A percentile compares a stretch with the other conserved stretches of the same genome.
These are phyloP conservation scores for Lotus japonicus DNA, from an alignment of 306 rosid genomes.

Conservation along the genomic window DNA sequence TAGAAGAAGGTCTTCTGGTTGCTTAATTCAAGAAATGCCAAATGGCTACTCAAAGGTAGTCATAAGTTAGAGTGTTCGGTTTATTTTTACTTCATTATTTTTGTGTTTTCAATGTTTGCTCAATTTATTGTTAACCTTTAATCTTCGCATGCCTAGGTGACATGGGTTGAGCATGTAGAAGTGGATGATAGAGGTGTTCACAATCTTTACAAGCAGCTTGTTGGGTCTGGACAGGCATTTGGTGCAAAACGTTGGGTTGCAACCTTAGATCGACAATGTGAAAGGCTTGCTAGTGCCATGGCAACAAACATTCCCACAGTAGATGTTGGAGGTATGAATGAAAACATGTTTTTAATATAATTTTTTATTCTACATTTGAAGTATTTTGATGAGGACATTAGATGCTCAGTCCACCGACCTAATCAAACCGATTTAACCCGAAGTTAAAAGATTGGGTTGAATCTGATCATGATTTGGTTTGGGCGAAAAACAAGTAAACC, in stretches of 20 bases:
- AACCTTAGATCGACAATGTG: slow-evolving; percentile 85
- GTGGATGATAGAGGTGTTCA: slow-evolving; percentile 94
- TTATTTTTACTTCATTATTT: background rate
- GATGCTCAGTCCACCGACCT: too few species aligned
- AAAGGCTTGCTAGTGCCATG: slow-evolving; percentile 90
- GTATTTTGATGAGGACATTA: too few species aligned
- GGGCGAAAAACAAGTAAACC: too few species aligned
- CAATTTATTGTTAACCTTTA: background rate
- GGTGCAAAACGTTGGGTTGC: slow-evolving; percentile 98
- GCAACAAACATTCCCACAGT: slow-evolving; percentile 76
- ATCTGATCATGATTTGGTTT: too few species aligned
- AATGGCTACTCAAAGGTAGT: slow-evolving; percentile 89
- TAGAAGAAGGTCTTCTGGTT: slow-evolving; percentile 92
- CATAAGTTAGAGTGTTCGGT: too few species aligned
- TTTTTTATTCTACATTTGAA: background rate
- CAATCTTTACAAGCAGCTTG: slow-evolving; percentile 79
- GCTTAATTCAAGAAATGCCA: slow-evolving; percentile 95
- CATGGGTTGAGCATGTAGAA: slow-evolving; percentile 94
- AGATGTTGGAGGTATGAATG: slow-evolving; percentile 70
- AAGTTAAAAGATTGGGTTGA: too few species aligned
- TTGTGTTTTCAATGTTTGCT: background rate
- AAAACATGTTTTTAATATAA: background rate
- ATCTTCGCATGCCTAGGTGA: slow-evolving; percentile 36
- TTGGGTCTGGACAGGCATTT: slow-evolving; percentile 76
- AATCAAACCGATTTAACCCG: too few species aligned